phyloP scores from a whole-genome alignment of 2,329 filamentous ascomycete species.

The Xylaria sp. region DNA sequence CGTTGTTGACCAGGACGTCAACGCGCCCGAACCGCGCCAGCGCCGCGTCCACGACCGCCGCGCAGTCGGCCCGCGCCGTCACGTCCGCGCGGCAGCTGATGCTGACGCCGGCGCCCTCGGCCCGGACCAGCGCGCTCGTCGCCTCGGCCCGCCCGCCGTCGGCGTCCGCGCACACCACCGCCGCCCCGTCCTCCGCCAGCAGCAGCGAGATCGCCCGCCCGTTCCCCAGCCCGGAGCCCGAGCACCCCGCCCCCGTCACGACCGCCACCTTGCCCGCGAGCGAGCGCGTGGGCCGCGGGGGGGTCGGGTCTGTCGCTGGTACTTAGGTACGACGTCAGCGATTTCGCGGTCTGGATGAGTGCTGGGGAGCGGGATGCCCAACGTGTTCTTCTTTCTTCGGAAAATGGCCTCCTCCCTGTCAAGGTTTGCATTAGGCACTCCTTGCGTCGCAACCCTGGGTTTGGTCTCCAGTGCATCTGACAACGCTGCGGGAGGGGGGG shows the following conservation, averaged over 20 bases:
- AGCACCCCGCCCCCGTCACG: conserved; percentile 61
- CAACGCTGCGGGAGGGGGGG: conserved; percentile 2
- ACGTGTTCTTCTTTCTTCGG: conserved; percentile 15
- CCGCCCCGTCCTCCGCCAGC: conserved; percentile 60
- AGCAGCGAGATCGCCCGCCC: conserved; percentile 61
- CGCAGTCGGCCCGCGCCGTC: conserved; percentile 56
- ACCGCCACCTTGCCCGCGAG: conserved; percentile 52
- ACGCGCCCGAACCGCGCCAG: conserved; percentile 55
- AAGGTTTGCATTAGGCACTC: neutral
- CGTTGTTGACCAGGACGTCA: conserved; percentile 67
- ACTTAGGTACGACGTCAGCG: too few species aligned
- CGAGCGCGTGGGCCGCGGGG: conserved; percentile 40
- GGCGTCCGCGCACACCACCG: conserved; percentile 61
- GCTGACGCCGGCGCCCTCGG: conserved; percentile 42
- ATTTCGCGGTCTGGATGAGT: neutral
- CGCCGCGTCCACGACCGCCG: conserved; percentile 44
- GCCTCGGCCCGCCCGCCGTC: conserved; percentile 51
- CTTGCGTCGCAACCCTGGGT: neutral
- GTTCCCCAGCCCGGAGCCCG: conserved; percentile 62
- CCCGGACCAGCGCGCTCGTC: conserved; percentile 56
- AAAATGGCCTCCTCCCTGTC: neutral
- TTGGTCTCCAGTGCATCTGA: neutral
- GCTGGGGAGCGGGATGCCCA: neutral
- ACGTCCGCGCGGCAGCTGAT: conserved; percentile 56
- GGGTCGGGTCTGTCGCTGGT: conserved; percentile 11